These are phyloP conservation scores for Penstemon newberryi DNA, from an alignment of 257 asterid genomes.

Conservation along the genomic window DNA sequence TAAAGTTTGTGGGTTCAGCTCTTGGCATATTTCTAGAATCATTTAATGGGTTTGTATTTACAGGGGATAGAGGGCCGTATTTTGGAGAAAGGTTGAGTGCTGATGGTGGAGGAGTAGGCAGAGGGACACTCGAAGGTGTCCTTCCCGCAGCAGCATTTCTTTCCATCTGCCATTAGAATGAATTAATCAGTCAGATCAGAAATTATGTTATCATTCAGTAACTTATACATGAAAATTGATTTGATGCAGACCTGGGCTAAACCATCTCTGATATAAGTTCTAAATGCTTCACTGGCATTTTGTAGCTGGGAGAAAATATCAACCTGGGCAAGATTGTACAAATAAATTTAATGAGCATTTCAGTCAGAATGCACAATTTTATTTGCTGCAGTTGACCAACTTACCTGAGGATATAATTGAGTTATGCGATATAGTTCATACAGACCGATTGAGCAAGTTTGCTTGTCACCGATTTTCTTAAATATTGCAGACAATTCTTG, in stretches of 20 bases:
- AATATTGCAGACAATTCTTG: slow-evolving; percentile 98
- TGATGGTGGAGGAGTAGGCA: slow-evolving; percentile 92
- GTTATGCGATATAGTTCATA: slow-evolving; percentile 95
- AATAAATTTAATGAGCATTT: neutral
- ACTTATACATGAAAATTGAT: slow-evolving; percentile 1
- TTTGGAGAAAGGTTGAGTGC: slow-evolving; percentile 75
- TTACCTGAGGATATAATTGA: slow-evolving; percentile 91
- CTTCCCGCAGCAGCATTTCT: slow-evolving; percentile 96
- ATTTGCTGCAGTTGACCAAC: neutral
- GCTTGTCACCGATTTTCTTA: slow-evolving; percentile 98
- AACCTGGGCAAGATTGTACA: slow-evolving; percentile 55
- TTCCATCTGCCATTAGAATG: slow-evolving; percentile 80
- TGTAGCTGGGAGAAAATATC: slow-evolving; percentile 95
- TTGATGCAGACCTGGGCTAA: slow-evolving; percentile 71
- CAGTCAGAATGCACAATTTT: neutral
- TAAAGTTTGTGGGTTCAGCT: slow-evolving; percentile 74
- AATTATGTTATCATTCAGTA: neutral
- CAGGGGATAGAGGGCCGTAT: slow-evolving; percentile 73
- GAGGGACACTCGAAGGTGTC: slow-evolving; percentile 96
- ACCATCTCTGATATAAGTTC: slow-evolving; percentile 97
- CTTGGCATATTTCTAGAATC: slow-evolving; percentile 56
- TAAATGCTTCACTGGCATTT: slow-evolving; percentile 96
- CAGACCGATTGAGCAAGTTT: slow-evolving; percentile 96
- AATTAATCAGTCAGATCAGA: slow-evolving; percentile 8
- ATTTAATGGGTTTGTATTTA: slow-evolving; percentile 56